Conservation (phyloP, 768 basidiomycete species). For the Boletus rufocinnamomeus region DNA sequence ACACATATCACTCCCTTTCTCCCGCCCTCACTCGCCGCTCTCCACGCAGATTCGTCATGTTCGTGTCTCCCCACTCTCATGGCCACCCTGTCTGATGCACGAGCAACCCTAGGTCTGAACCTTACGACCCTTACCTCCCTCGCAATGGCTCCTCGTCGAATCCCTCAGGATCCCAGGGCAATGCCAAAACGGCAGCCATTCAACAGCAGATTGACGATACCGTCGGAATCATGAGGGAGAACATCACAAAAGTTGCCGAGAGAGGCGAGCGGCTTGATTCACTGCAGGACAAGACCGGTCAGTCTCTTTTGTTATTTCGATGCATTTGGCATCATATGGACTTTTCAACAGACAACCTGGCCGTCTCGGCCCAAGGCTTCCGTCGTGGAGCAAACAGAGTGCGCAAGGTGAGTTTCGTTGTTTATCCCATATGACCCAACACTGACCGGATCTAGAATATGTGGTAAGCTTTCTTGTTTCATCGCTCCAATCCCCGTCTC, state of each 20-base stretch:
- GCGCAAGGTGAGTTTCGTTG: constrained; percentile 67
- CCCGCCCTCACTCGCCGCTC: background rate
- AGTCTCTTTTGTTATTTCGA: constrained; percentile 31
- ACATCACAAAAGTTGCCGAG: constrained; percentile 95
- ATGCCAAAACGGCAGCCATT: constrained; percentile 89
- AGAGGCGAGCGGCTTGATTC: constrained; percentile 92
- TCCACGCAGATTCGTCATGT: constrained; percentile 26
- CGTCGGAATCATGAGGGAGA: constrained; percentile 96
- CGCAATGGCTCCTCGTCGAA: constrained; percentile 70
- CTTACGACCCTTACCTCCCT: constrained; percentile 98
- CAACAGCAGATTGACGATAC: constrained; percentile 98
- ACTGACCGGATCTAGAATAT: constrained; percentile 61
- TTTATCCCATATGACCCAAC: background rate
- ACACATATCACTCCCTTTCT: constrained; percentile 1
- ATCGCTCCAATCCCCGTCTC: constrained; percentile 6
- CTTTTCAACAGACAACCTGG: constrained; percentile 75
- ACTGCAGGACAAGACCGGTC: constrained; percentile 97
- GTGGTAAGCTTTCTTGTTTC: constrained; percentile 62
- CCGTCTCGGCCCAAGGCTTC: constrained; percentile 99
- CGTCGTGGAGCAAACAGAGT: constrained; percentile 96
- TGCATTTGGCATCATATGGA: background rate
- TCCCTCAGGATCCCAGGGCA: constrained; percentile 50
- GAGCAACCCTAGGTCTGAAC: constrained; percentile 75
- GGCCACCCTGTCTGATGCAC: background rate
- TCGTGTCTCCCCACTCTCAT: constrained; percentile 19